Evolutionary conservation across 1,284 basidiomycete genomes (phyloP).

Genomic region (Irpex sp.): DNA sequence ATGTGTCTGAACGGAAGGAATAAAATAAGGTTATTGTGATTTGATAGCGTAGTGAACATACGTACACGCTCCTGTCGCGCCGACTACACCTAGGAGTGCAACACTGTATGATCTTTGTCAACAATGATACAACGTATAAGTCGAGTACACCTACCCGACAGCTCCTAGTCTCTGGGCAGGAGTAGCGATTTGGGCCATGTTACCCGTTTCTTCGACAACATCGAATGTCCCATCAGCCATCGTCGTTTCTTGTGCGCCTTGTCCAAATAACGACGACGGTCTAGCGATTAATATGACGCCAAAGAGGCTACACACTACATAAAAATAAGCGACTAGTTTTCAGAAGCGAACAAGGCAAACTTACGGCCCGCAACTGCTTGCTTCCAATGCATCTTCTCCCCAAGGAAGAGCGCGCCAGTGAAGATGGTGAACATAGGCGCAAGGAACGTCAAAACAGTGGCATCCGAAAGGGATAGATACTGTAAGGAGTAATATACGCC

Average conservation of each 20-base stretch:
- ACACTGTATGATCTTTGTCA: constrained; percentile 31
- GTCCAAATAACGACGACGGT: constrained; percentile 32
- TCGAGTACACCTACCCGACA: constrained; percentile 26
- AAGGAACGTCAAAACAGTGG: constrained; percentile 75
- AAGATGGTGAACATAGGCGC: constrained; percentile 66
- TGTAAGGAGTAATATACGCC: constrained; percentile 69
- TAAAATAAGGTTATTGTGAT: background rate
- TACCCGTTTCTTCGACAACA: constrained; percentile 10
- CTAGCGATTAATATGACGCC: constrained; percentile 53
- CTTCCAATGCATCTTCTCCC: constrained; percentile 55
- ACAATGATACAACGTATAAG: background rate
- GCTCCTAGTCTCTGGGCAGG: constrained; percentile 34
- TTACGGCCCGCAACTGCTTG: constrained; percentile 64
- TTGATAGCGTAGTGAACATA: constrained; percentile 3
- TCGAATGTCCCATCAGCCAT: constrained; percentile 9
- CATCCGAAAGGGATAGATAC: constrained; percentile 60
- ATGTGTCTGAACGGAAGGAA: constrained; percentile 41
- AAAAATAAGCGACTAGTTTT: background rate
- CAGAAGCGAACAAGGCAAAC: constrained; percentile 19
- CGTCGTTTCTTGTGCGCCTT: constrained; percentile 9
- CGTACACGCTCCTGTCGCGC: constrained; percentile 59
- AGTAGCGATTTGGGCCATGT: constrained; percentile 18
- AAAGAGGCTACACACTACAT: constrained; percentile 36
- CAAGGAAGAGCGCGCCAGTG: constrained; percentile 65
- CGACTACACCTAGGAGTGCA: constrained; percentile 55